Percentiles rank a stretch among this genome's conserved stretches.
These are phyloP conservation scores for Acer yangbiense DNA, from an alignment of 345 rosid species.

Conservation along the genomic window DNA sequence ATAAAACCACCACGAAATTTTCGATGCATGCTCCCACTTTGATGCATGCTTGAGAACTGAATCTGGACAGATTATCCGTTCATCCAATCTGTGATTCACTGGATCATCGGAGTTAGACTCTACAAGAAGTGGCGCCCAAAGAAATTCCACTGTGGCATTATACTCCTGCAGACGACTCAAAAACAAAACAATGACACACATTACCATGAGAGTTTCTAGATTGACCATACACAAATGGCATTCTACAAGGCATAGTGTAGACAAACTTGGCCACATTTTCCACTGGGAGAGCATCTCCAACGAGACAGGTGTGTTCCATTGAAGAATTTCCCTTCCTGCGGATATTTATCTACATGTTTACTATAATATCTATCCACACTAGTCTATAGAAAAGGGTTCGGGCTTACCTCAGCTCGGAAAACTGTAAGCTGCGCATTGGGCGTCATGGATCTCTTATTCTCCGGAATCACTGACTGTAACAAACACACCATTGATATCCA, in stretches of 20 bases:
- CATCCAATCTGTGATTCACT: constrained; percentile 76
- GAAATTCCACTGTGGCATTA: constrained; percentile 91
- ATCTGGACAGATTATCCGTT: constrained; percentile 85
- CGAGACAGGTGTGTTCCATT: too few species aligned
- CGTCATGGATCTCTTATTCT: constrained; percentile 72
- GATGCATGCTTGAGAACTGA: constrained; percentile 87
- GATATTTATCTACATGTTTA: too few species aligned
- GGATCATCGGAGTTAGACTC: constrained; percentile 99
- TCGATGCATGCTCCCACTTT: constrained; percentile 73
- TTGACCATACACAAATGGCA: not conserved
- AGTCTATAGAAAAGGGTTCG: not conserved
- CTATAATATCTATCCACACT: too few species aligned
- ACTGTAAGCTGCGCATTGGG: constrained; percentile 93
- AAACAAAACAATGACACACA: constrained; percentile 2
- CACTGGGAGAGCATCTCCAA: too few species aligned
- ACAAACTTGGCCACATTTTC: too few species aligned
- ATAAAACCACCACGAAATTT: constrained; percentile 6
- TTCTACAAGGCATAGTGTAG: not conserved
- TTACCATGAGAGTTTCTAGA: not conserved
- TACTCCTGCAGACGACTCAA: constrained; percentile 56
- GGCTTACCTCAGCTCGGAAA: constrained; percentile 82
- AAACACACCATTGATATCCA: constrained; percentile 98
- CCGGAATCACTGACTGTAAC: constrained; percentile 77
- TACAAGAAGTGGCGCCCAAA: constrained; percentile 95
- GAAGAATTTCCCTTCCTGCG: too few species aligned